These are phyloP conservation scores for Pholiota conissans DNA, from an alignment of 768 basidiomycete genomes.

Conservation along the genomic window DNA sequence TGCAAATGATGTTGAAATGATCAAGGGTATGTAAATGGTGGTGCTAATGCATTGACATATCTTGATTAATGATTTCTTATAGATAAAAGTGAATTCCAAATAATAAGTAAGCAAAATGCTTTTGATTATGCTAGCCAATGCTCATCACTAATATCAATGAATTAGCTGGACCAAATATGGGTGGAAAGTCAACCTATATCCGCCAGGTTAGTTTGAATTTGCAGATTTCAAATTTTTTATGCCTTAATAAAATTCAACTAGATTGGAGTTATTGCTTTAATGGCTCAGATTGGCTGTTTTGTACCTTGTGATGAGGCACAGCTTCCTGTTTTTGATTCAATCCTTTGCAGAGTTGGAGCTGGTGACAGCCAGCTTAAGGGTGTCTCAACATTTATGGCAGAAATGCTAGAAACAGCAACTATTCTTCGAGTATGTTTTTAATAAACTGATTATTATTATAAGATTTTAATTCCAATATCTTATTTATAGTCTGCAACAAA, in stretches of 20 bases:
- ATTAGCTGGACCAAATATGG: slow-evolving; percentile 96
- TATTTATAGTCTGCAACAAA: slow-evolving; percentile 76
- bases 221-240: not conserved
- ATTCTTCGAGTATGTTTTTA: slow-evolving; percentile 73
- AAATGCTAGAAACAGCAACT: slow-evolving; percentile 98
- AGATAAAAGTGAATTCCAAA: slow-evolving; percentile 91
- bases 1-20: slow-evolving; percentile 93
- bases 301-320: slow-evolving; percentile 89
- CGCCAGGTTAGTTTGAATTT: slow-evolving; percentile 53
- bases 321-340: slow-evolving; percentile 92
- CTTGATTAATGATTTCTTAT: slow-evolving; percentile 1
- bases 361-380: slow-evolving; percentile 98
- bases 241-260: slow-evolving; percentile 10
- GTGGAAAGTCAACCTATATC: slow-evolving; percentile 97
- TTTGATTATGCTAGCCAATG: not conserved
- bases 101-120: slow-evolving; percentile 68
- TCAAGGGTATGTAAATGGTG: slow-evolving; percentile 58
- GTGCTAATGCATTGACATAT: not conserved
- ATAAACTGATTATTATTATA: too few relatives aligned
- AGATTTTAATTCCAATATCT: too few relatives aligned
- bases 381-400: slow-evolving; percentile 99
- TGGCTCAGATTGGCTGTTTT: slow-evolving; percentile 95
- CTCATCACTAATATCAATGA: slow-evolving; percentile 3
- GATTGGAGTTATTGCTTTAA: slow-evolving; percentile 93
- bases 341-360: slow-evolving; percentile 93